A percentile compares a stretch with the other conserved stretches of the same genome.
Evolutionary conservation across 148 eudicot species (phyloP).

Genomic region (Limonium bicolor): DNA sequence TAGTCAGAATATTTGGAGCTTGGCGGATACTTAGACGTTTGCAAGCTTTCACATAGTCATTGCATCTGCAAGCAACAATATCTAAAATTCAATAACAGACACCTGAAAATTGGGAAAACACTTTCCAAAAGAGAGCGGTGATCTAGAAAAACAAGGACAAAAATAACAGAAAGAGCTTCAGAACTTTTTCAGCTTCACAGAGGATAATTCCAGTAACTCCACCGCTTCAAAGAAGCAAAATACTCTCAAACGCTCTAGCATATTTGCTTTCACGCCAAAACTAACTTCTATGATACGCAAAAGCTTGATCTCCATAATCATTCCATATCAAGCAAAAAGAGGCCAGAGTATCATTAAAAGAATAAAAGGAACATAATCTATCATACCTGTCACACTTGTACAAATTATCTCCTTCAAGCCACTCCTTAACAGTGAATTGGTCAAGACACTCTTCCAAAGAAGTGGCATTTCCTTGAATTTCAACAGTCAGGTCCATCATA

Average conservation of each 20-base stretch:
- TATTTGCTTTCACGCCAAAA: too few relatives aligned
- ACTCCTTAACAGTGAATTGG: constrained; percentile 69
- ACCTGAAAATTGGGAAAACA: too few relatives aligned
- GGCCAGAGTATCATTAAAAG: background rate
- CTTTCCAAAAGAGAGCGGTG: too few relatives aligned
- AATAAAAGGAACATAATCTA: background rate
- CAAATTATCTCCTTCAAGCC: constrained; percentile 86
- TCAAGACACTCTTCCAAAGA: constrained; percentile 85
- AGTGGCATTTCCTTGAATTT: constrained; percentile 71
- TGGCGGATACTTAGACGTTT: constrained; percentile 58
- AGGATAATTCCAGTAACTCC: too few relatives aligned
- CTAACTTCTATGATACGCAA: too few relatives aligned
- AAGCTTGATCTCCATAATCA: too few relatives aligned
- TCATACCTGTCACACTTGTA: constrained; percentile 91
- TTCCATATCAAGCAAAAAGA: too few relatives aligned
- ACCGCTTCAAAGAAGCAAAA: too few relatives aligned
- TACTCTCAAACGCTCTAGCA: too few relatives aligned
- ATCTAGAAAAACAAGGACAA: too few relatives aligned
- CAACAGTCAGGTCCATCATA: constrained; percentile 96
- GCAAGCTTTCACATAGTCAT: constrained; percentile 81
- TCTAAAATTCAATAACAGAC: background rate
- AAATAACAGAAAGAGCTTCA: too few relatives aligned
- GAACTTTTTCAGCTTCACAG: too few relatives aligned
- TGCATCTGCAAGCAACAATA: constrained; percentile 51
- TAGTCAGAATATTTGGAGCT: constrained; percentile 85